A percentile compares a stretch with the other conserved stretches of the same genome.
Conservation (phyloP, 1,284 basidiomycete species). For the Mrakiaceae sp. region DNA sequence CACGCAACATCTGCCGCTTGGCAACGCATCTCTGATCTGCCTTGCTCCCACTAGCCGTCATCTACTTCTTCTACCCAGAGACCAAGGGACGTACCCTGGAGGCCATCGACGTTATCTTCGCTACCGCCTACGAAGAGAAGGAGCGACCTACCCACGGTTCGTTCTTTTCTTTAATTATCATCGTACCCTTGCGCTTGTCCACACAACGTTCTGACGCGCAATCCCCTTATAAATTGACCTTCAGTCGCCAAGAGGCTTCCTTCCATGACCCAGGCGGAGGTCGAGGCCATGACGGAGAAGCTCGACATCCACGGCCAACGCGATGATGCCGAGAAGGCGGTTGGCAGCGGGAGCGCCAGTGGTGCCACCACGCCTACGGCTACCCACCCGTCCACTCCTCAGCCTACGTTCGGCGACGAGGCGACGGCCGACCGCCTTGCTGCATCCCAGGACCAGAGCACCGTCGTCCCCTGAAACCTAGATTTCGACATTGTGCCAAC, state of each 20-base stretch:
- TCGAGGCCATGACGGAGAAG: slow-evolving; percentile 31
- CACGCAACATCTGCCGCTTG: slow-evolving; percentile 30
- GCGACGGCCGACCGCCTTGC: too few species aligned
- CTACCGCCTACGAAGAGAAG: slow-evolving; percentile 23
- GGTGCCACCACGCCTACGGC: slow-evolving; percentile 20
- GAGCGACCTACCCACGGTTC: slow-evolving; percentile 12
- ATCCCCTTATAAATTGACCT: neutral
- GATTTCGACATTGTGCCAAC: too few species aligned
- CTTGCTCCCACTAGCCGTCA: neutral
- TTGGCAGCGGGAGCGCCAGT: slow-evolving; percentile 21
- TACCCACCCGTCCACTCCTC: slow-evolving; percentile 24
- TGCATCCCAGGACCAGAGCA: too few species aligned
- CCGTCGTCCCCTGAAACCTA: too few species aligned
- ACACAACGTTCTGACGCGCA: slow-evolving; percentile 13
- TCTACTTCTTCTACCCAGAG: slow-evolving; percentile 19
- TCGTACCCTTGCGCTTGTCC: slow-evolving; percentile 30
- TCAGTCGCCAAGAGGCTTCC: slow-evolving; percentile 14
- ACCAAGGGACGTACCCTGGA: slow-evolving; percentile 30
- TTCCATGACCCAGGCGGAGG: slow-evolving; percentile 31
- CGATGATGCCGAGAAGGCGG: slow-evolving; percentile 23
- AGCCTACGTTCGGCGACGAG: too few species aligned
- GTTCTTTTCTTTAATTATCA: slow-evolving; percentile 26
- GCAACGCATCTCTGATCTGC: neutral
- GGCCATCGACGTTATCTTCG: slow-evolving; percentile 35
- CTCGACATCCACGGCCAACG: slow-evolving; percentile 34